Evolutionary conservation across 2,329 filamentous ascomycete genomes (phyloP), one percentile per base, ranked within the genome.

Genomic region (Ophiostoma tasmaniense): DNA sequence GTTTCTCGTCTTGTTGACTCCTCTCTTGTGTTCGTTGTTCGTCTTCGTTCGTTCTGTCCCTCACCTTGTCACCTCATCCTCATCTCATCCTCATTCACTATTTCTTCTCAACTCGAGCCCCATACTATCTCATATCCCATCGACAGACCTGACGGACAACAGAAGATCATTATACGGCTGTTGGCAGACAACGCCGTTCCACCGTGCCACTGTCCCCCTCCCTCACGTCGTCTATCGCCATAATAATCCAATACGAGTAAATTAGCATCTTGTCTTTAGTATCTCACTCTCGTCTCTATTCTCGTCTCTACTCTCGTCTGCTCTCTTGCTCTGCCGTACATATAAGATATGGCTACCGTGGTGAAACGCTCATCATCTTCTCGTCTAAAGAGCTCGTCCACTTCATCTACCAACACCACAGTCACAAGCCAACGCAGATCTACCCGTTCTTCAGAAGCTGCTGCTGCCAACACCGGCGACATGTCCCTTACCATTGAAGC

Each of bases 401-500:
- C 59, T 37, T 10, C 59, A 8, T 5, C 55, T 2, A 35, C 59
- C 8, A 22, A 30, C 30, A n/a, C 28, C 59, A 35, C 28, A 28
- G 17, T 30, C 1, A 30, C 59, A 35, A 37, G 10, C n/a, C n/a
- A 33, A 13, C 61, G 61, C 61, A 37, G 33, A 37, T 37, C 61
- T 64, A 64, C 61, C 6, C 61, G 61, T 22, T 25, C 42, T n/a
- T 66, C 39, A n/a, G 45, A 59, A 20, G 37, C 35, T 17, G 22
- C 64, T 20, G 64, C 39, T 5, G 39, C 42, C 22, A 37, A 59
- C 45, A 17, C 22, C 42, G 42, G 20, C 45, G n/a, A 22, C 59
- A 59, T 70, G 66, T 62, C 66, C 17, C 42, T 67, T 33, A 61
- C 69, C 14, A 39, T 68, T 17, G 69, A 67, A 35, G 64, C 62